Base-by-base conservation (phyloP, 139 green algal species). In the Picochlorum costavermella region DNA sequence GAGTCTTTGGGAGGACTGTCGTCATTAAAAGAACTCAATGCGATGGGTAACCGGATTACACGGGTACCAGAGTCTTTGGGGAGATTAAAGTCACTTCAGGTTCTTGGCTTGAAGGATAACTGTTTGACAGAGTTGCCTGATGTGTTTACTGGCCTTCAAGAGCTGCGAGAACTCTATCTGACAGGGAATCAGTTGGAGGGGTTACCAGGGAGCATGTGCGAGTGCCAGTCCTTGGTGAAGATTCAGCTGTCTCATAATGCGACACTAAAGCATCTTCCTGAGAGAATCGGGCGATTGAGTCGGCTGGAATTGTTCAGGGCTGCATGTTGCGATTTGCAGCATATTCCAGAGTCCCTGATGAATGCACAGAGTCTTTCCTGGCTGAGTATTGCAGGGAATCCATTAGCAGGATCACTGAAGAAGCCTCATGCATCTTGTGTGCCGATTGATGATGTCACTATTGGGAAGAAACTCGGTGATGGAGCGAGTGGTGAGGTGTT, bases 401-500 rank as follows among this genome's bases (percentile, higher is more conserved):
- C 83, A 3, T 55, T 59, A 3, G 87, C 75, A 31, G 57, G 71
- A 9, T 26, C 62, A 2, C 72, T 73, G 29, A 64, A 40, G 13
- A 44, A 23, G 5, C 23, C 55, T 4, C 9, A 5, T 23, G 40
- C 11, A 16, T 10, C 26, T 20, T 17, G 9, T 17, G 14, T 50
- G 56, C 51, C 2, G 10, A 37, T 43, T 3, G 28, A 73, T 3
- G 48, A 44, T 0, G 46, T 91, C 60, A 28, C 71, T 6, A 33
- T 92, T n/a, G 76, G 70, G 2, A 33, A 51, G 23, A 83, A 84
- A 57, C 77, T 95, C 40, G 87, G 87, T 50, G 80, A 88, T 20
- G 88, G 88, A 20, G 88, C 88, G 2, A 87, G 75, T 13, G 87
- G 86, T 2, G 84, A 93, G 45, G 84, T 91, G 13, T 86, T 81